Base-by-base conservation (phyloP, 768 basidiomycete species). In the Mycena galopus region DNA sequence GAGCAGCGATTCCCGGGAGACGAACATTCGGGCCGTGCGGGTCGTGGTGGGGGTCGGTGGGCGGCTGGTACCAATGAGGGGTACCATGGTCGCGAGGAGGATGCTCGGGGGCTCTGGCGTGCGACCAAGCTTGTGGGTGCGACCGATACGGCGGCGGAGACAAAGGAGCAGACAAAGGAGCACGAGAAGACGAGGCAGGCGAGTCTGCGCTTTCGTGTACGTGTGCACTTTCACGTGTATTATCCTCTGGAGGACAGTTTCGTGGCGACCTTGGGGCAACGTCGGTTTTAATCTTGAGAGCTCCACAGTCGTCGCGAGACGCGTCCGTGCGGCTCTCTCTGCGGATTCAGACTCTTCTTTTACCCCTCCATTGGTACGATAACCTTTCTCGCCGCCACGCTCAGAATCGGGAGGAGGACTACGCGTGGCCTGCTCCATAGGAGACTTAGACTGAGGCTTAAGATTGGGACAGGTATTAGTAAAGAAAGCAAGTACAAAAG, bases 121-220 rank as follows among this genome's bases (percentile, higher is more conserved):
- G 47, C 3, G 68, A 17, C 65, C 56, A 70, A 21, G 50, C 19
- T 39, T 57, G 65, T n/a, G 67, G 67, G 4, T 66, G 51, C 32
- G 67, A 35, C 8, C 69, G 67, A 61, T 74, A 71, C 50, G 58
- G n/a, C n/a, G n/a, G n/a, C n/a, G n/a, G n/a, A n/a, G n/a, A n/a
- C n/a, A n/a, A n/a, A n/a, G n/a, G 69, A 2, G 65, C 65, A 4
- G 73, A 66, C 42, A 47, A 47, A 11, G 73, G 68, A 0, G 63
- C 5, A 17, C 57, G 67, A 19, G 72, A 64, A 19, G 62, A 59
- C 5, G 65, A 61, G 9, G 61, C 53, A 10, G 67, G 47, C 10
- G 67, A 61, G 17, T 65, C 69, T 32, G 42, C 16, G 23, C 50
- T 8, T 27, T 51, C 50, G n/a, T 51, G 8, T 19, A 8, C 50